These are phyloP conservation scores for Phellinidium pouzarii DNA, from an alignment of 1,284 basidiomycete species.

Conservation along the genomic window DNA sequence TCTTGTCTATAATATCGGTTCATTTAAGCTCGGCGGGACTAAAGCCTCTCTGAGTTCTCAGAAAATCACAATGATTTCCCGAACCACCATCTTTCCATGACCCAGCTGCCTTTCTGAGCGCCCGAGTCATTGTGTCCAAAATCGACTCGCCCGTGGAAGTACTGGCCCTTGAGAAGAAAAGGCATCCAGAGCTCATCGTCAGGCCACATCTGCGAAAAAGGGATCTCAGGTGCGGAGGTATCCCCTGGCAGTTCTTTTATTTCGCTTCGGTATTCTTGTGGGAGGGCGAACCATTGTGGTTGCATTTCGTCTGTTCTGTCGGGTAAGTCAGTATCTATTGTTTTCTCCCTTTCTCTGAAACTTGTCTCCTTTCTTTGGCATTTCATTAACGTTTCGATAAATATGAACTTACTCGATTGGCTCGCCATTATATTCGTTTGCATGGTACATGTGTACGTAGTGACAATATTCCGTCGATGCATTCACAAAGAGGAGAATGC, in stretches of 20 bases:
- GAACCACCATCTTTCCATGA: conserved; percentile 19
- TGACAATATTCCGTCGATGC: conserved; percentile 20
- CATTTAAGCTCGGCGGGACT: no score
- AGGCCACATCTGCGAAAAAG: conserved; percentile 35
- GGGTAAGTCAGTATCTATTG: background rate
- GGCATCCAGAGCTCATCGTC: conserved; percentile 36
- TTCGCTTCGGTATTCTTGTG: conserved; percentile 20
- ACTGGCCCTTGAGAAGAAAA: conserved; percentile 25
- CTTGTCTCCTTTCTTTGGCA: no score
- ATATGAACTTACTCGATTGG: conserved; percentile 23
- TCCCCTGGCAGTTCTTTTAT: conserved; percentile 12
- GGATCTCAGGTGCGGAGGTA: conserved; percentile 25
- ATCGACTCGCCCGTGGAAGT: conserved; percentile 34
- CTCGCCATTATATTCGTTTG: conserved; percentile 20
- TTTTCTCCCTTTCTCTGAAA: background rate
- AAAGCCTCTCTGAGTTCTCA: background rate
- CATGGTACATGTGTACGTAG: conserved; percentile 24
- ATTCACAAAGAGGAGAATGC: conserved; percentile 24
- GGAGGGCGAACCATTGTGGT: conserved; percentile 33
- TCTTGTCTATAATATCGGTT: no score
- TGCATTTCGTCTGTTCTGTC: conserved; percentile 37
- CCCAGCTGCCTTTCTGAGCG: conserved; percentile 18
- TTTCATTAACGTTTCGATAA: background rate
- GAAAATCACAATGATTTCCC: background rate
- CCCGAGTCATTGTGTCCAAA: conserved; percentile 20